Evolutionary conservation across 2,329 filamentous ascomycete genomes (phyloP).

Genomic region (Fusarium avenaceum): DNA sequence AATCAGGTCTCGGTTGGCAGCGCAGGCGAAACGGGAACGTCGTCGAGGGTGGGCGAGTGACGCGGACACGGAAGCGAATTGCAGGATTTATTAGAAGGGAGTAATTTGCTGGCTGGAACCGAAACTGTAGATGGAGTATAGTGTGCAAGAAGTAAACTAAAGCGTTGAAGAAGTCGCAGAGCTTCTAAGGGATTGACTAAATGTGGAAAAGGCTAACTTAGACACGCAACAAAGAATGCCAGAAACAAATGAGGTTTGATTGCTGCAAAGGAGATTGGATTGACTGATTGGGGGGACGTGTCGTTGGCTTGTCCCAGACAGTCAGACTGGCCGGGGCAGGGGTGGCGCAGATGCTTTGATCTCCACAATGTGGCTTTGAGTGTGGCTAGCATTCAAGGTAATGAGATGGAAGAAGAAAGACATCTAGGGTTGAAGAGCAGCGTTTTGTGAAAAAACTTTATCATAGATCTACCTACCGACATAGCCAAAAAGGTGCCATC

Average conservation of each 20-base stretch:
- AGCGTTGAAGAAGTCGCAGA: constrained; percentile 15
- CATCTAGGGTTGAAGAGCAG: too few species aligned
- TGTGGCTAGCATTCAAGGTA: constrained; percentile 5
- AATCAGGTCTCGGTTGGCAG: constrained; percentile 35
- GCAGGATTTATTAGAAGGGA: constrained; percentile 37
- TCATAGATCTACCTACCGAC: too few species aligned
- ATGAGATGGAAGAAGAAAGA: too few species aligned
- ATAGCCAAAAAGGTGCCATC: too few species aligned
- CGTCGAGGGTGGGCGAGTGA: constrained; percentile 22
- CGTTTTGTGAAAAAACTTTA: too few species aligned
- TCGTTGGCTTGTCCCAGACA: constrained; percentile 42
- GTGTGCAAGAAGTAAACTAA: constrained; percentile 23
- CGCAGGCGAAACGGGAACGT: constrained; percentile 20
- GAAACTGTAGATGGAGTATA: constrained; percentile 13
- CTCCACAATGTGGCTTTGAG: constrained; percentile 24
- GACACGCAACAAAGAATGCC: constrained; percentile 44
- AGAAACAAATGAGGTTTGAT: constrained; percentile 47
- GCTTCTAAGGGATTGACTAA: constrained; percentile 14
- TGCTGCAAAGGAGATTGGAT: constrained; percentile 44
- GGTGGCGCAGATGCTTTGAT: constrained; percentile 20
- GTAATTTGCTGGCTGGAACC: constrained; percentile 19
- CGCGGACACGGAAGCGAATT: constrained; percentile 33
- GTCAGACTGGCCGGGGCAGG: constrained; percentile 31
- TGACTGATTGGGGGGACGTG: constrained; percentile 33
- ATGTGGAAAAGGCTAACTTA: constrained; percentile 25